Evolutionary conservation across 2,329 filamentous ascomycete genomes (phyloP).

Genomic region (Fonsecaea erecta): DNA sequence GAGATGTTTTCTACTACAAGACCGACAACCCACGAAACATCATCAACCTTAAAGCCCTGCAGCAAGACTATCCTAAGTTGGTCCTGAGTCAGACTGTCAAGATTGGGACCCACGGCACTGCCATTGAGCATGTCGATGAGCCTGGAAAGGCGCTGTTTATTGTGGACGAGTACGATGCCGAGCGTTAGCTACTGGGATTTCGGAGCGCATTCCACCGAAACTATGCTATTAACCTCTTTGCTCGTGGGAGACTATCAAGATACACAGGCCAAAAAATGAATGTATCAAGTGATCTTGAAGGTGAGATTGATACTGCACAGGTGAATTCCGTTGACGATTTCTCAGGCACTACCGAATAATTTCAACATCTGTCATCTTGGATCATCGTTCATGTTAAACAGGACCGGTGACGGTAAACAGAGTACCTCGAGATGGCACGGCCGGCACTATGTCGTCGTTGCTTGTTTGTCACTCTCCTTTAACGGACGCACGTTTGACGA

Average conservation of each 20-base stretch:
- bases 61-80: conserved; percentile 3
- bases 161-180: conserved; percentile 8
- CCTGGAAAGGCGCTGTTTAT: background rate
- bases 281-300: background rate
- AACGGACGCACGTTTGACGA: background rate
- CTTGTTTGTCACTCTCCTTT: background rate
- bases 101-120: background rate
- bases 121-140: conserved; percentile 7
- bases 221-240: background rate
- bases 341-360: background rate
- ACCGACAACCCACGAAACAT: conserved; percentile 4
- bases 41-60: conserved; percentile 1
- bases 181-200: background rate
- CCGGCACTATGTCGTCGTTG: background rate
- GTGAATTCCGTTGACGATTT: background rate
- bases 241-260: background rate
- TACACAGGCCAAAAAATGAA: background rate
- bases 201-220: background rate
- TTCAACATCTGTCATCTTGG: background rate
- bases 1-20: conserved; percentile 11
- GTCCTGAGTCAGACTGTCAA: background rate
- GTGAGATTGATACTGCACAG: background rate
- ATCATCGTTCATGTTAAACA: no score
- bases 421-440: background rate
- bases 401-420: background rate